Evolutionary conservation across 2,329 filamentous ascomycete genomes (phyloP), one percentile per base, ranked within the genome.

Genomic region (Chaetomiaceae sp.): DNA sequence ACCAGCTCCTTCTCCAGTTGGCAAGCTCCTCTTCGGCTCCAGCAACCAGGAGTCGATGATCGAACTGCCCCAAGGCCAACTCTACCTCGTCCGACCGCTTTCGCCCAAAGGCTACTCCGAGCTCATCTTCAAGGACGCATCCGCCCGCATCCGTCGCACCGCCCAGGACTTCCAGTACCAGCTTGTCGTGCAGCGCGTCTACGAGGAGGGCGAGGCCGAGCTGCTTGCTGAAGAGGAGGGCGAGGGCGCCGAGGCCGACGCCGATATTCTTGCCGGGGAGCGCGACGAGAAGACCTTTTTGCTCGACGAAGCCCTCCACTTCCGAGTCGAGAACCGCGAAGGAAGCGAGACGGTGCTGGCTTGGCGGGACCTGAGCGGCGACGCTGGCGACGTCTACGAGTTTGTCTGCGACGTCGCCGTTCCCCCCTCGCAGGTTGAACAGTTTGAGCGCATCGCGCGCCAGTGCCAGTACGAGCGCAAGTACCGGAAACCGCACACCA

Each of bases 401-500:
- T 99, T 97, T 68, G 88, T 99, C 59, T 97, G 91, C 74, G 94
- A 97, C 72, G 70, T 77, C 36, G 84, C 85, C 12, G 82, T 88
- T 38, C 76, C 84, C 25, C 74, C 83, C 3, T 79, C 83, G 44
- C 87, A 91, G 63, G 86, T 94, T 22, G 79, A 85, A 42, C 82
- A 86, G 15, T 97, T 99, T 69, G 84, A 92, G 66, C 78, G 87
- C 50, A 85, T 90, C 49, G 89, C 94, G 7, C 81, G 89, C 54
- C 86, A 96, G 81, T 96, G 94, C 69, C 94, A 99, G 71, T 99
- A 95, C 86, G 94, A 99, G 75, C 83, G 92, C 66, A 97, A 96
- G 71, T 95, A 94, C 70, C 83, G 89, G 59, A 88, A 86, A 65
- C 85, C 83, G 36, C 82, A 89, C 63, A 84, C 89, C 42, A 86